Percentiles rank a stretch among this genome's conserved stretches.
phyloP scores from a whole-genome alignment of 495 filamentous ascomycete genomes.

The Neurospora sp. region DNA sequence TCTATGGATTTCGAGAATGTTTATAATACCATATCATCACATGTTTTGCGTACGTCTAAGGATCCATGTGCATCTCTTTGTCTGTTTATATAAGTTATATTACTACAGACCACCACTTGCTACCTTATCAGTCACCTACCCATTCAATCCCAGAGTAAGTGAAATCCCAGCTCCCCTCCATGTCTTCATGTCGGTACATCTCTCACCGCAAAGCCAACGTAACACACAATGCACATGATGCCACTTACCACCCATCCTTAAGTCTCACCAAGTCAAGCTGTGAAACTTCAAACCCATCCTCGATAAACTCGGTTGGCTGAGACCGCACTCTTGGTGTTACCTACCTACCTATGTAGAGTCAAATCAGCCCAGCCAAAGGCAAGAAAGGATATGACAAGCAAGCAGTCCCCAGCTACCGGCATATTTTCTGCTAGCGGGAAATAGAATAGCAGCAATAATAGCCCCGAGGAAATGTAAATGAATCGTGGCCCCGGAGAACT shows the following conservation, averaged over 20 bases:
- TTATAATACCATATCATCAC: background rate
- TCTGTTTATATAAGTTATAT: background rate
- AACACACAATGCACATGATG: background rate
- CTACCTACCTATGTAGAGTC: background rate
- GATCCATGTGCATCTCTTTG: background rate
- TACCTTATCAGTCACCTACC: no score
- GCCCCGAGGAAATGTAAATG: background rate
- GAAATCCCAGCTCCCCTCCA: no score
- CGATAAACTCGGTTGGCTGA: background rate
- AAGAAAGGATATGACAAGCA: background rate
- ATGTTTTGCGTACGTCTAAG: background rate
- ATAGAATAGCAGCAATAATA: background rate
- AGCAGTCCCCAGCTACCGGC: background rate
- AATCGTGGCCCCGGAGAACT: background rate
- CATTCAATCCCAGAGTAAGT: no score
- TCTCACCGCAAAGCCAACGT: background rate
- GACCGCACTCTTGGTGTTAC: background rate
- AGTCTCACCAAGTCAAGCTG: background rate
- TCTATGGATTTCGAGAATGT: background rate
- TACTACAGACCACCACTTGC: background rate
- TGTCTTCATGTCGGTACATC: background rate
- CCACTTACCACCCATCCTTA: background rate
- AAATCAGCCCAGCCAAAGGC: background rate
- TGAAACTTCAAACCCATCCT: background rate
- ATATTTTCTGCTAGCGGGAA: background rate